Evolutionary conservation across 441 rosid genomes (phyloP).

Genomic region (Jatropha multifida): DNA sequence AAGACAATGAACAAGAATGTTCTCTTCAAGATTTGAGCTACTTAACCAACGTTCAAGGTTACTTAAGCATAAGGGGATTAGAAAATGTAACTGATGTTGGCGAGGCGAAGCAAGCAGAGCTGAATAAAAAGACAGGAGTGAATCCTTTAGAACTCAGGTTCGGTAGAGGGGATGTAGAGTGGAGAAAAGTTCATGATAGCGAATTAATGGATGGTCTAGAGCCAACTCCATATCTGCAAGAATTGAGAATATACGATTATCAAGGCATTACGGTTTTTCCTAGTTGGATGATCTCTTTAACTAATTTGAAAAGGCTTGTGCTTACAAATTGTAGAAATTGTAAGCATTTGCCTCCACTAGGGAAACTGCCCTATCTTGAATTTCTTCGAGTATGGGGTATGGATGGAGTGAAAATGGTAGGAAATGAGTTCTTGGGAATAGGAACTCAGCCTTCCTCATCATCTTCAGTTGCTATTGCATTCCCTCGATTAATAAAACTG

Average conservation of each 20-base stretch:
- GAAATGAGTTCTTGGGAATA: conserved; percentile 20
- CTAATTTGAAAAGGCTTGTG: not conserved
- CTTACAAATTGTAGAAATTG: not conserved
- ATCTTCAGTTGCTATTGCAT: conserved; percentile 15
- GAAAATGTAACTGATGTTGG: not conserved
- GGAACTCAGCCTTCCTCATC: not conserved
- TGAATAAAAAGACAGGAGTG: conserved; percentile 16
- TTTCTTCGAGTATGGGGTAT: not conserved
- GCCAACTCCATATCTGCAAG: conserved; percentile 9
- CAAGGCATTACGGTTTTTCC: not conserved
- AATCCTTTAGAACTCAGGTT: conserved; percentile 7
- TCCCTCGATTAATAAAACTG: conserved; percentile 13
- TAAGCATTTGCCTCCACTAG: conserved; percentile 23
- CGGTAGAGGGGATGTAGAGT: not conserved
- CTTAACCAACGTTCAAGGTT: conserved; percentile 20
- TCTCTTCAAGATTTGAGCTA: conserved; percentile 13
- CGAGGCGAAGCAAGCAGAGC: conserved; percentile 24
- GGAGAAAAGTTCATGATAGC: not conserved
- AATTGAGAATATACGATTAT: not conserved
- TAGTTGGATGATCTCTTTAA: conserved; percentile 15
- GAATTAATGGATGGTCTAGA: conserved; percentile 23
- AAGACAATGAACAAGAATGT: not conserved
- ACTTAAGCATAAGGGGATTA: not conserved
- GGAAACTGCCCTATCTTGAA: conserved; percentile 24
- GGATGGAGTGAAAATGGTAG: conserved; percentile 9